Evolutionary conservation across 1,284 basidiomycete genomes (phyloP), one percentile per base, ranked within the genome.

Genomic region (Lignosus rhinocerotis): DNA sequence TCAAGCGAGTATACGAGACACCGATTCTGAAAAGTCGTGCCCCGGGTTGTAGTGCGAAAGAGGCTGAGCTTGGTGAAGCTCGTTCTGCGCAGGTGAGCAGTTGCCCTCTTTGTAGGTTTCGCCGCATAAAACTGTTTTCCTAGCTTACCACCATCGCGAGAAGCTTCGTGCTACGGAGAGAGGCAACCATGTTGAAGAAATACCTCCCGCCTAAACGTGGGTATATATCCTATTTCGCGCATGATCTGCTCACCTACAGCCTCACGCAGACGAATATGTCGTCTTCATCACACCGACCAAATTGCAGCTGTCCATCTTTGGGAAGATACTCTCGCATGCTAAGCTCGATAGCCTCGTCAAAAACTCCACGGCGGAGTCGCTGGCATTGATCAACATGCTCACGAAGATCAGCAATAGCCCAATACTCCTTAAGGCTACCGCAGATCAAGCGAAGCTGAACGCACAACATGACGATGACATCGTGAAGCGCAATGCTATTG

Each of bases 381-480:
- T 96, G n/a, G 91, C 90, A 9, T 74, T 95, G 46, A 95, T 95
- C 70, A 84, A 82, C 67, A 80, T 83, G 56, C 79, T 96, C 50
- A 91, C 90, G 21, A 97, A 98, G 78, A 85, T 98, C 59, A 95
- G 93, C 77, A 98, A 94, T 69, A 94, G 94, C 64, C 96, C 96
- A 0, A 87, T 94, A 58, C 78, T 98, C 17, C 77, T 98, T 25
- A 87, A 89, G 66, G 86, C 86, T 6, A 82, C 87, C 19, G 83
- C 83, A 48, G 87, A 90, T 61, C 86, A 85, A 64, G 79, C 78
- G 19, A 79, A 78, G 53, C 74, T 74, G 4, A 77, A 70, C 64
- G 74, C 62, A 47, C 74, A 46, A 19, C 60, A 69, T n/a, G 65
- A 66, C 21, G 69, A 71, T 41, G 75, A 78, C 48, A 66, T 67